These are phyloP conservation scores for Adenanthera pavonina DNA, from an alignment of 306 rosid species.

Conservation along the genomic window DNA sequence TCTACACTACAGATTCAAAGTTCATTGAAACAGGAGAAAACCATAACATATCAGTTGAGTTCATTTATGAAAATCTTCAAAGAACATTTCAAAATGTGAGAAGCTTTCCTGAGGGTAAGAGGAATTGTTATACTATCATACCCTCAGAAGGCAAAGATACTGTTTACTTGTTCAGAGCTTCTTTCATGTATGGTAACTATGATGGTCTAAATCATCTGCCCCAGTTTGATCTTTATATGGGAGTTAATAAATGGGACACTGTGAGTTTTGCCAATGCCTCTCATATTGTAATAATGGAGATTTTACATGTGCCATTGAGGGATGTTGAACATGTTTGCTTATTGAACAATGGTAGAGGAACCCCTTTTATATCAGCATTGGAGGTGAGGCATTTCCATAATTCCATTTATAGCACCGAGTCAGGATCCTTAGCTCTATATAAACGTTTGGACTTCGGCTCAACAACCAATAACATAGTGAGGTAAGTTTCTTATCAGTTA, in stretches of 20 bases:
- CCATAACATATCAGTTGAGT: neutral
- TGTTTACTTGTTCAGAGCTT: conserved; percentile 49
- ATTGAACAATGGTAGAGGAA: conserved; percentile 46
- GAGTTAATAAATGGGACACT: conserved; percentile 49
- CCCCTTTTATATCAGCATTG: conserved; percentile 62
- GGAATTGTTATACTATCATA: conserved; percentile 51
- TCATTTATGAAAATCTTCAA: neutral
- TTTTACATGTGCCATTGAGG: conserved; percentile 41
- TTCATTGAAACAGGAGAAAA: conserved; percentile 33
- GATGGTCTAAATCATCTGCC: conserved; percentile 41
- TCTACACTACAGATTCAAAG: conserved; percentile 36
- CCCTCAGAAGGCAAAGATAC: conserved; percentile 29
- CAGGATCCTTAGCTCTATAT: conserved; percentile 34
- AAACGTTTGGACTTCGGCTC: conserved; percentile 46
- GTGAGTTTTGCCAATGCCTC: conserved; percentile 8
- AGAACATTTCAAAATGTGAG: conserved; percentile 20
- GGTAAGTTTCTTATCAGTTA: conserved; percentile 39
- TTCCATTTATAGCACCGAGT: conserved; percentile 24
- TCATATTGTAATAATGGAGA: conserved; percentile 36
- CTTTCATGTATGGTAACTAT: conserved; percentile 51
- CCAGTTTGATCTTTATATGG: conserved; percentile 43
- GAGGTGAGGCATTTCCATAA: conserved; percentile 53
- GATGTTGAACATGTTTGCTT: conserved; percentile 53
- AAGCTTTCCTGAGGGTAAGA: conserved; percentile 54
- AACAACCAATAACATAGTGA: conserved; percentile 34